Evolutionary conservation across 345 rosid genomes (phyloP), one percentile per base, ranked within the genome.

Genomic region (Balakata baccata): DNA sequence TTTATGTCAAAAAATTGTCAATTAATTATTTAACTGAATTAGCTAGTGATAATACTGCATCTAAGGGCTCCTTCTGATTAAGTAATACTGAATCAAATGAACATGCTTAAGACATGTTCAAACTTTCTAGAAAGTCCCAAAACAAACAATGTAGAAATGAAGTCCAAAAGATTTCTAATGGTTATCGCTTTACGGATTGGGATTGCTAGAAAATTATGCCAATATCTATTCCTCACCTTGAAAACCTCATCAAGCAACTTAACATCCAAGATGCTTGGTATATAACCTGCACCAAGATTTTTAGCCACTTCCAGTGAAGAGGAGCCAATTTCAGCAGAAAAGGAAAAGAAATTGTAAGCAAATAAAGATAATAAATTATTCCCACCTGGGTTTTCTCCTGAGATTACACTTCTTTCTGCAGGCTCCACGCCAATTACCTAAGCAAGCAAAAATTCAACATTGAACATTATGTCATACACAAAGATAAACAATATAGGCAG

Each of bases 341-440:
- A 17, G 23, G 7, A 4, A 18, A 53, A 41, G 38, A 75, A 66
- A 34, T 54, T 41, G 47, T 12, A 45, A 51, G 17, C n/a, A 72
- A 77, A 77, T 41, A 25, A 75, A 69, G 66, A 7, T 22, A 43
- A 37, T 29, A 39, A 79, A 72, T 64, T 37, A 39, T 73, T 54
- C 78, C 57, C 74, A 92, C 97, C 98, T 57, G 90, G 79, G 56
- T 83, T 89, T 71, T 90, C 97, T 79, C 97, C 96, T 41, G 95
- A 94, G 69, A 92, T 86, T 66, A 94, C 78, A 83, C 95, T 94
- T 81, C 95, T 87, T 69, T 92, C 98, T 18, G 98, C 94, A 75
- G 97, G 98, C 80, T 94, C 98, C 80, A 92, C 98, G 3, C 98
- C 98, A 49, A 92, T 87, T 46, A 94, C 86, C 97, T 91, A 80